A percentile compares a stretch with the other conserved stretches of the same genome.
phyloP scores from a whole-genome alignment of 1,284 basidiomycete species.

The Pseudozyma flocculosa region DNA sequence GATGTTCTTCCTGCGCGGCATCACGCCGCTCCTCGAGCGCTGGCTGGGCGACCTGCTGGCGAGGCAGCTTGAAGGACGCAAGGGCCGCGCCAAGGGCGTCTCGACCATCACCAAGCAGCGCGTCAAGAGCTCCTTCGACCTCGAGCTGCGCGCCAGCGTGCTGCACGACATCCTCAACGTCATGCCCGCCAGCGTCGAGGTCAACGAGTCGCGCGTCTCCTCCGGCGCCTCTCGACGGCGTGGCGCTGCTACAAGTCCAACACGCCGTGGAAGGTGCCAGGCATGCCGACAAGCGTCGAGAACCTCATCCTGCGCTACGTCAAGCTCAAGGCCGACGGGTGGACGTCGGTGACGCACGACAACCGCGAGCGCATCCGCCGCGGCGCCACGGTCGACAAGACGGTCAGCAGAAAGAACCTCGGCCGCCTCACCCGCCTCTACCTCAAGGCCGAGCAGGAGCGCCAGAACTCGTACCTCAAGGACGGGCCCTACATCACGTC shows the following conservation, averaged over 20 bases:
- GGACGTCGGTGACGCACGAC: conserved; percentile 89
- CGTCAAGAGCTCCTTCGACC: conserved; percentile 96
- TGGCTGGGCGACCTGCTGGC: conserved; percentile 98
- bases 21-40: conserved; percentile 92
- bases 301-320: conserved; percentile 99
- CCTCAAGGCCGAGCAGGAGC: conserved; percentile 55
- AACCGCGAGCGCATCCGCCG: conserved; percentile 91
- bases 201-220: conserved; percentile 97
- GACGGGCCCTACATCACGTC: conserved; percentile 57
- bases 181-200: conserved; percentile 99
- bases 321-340: conserved; percentile 99
- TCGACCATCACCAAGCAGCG: conserved; percentile 95
- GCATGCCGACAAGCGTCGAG: conserved; percentile 97
- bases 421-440: conserved; percentile 77
- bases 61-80: conserved; percentile 93
- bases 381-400: conserved; percentile 98
- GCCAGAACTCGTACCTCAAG: conserved; percentile 57
- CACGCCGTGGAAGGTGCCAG: conserved; percentile 95
- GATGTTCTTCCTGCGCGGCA: conserved; percentile 99
- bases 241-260: conserved; percentile 98
- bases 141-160: conserved; percentile 94
- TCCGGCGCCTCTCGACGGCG: conserved; percentile 95
- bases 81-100: conserved; percentile 75
- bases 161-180: conserved; percentile 89
- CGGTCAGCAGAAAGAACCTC: conserved; percentile 93